Conservation (phyloP, 2,329 filamentous ascomycete species). For the Fusarium nisikadoi region DNA sequence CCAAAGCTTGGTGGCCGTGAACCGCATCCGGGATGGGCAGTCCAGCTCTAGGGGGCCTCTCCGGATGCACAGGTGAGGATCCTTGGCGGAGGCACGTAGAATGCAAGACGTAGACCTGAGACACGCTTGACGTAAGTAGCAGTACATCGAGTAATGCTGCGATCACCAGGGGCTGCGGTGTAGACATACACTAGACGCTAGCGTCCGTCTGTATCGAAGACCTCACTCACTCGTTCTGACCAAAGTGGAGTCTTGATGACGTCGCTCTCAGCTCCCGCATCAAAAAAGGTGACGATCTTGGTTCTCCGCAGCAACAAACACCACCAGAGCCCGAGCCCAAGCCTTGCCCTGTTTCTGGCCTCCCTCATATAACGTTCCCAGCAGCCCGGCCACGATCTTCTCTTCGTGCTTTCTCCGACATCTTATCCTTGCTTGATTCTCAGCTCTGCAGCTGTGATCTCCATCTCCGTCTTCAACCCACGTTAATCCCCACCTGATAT, state of each 20-base stretch:
- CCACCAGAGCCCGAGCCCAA: constrained; percentile 23
- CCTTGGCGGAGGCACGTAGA: constrained; percentile 19
- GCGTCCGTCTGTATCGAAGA: constrained; percentile 27
- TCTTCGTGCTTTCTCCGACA: constrained; percentile 26
- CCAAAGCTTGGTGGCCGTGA: constrained; percentile 39
- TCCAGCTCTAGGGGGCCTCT: constrained; percentile 21
- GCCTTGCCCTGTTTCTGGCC: constrained; percentile 35
- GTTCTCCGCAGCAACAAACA: constrained; percentile 47
- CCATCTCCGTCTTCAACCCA: constrained; percentile 14
- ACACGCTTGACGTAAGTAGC: constrained; percentile 26
- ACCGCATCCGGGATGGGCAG: constrained; percentile 43
- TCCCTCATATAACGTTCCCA: constrained; percentile 45
- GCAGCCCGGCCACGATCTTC: constrained; percentile 36
- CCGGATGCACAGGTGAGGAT: constrained; percentile 30
- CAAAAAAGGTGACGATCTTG: constrained; percentile 44
- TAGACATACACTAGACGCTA: constrained; percentile 23
- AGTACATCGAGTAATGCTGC: constrained; percentile 12
- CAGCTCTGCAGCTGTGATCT: constrained; percentile 30
- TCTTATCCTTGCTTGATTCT: constrained; percentile 40
- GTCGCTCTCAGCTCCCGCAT: constrained; percentile 40
- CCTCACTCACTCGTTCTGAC: constrained; percentile 28
- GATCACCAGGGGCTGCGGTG: constrained; percentile 14
- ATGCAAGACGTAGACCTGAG: constrained; percentile 37
- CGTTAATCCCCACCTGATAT: constrained; percentile 34
- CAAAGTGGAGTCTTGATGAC: constrained; percentile 43